These are phyloP conservation scores for Fusarium sororula DNA, from an alignment of 2,329 filamentous ascomycete genomes.

Conservation along the genomic window DNA sequence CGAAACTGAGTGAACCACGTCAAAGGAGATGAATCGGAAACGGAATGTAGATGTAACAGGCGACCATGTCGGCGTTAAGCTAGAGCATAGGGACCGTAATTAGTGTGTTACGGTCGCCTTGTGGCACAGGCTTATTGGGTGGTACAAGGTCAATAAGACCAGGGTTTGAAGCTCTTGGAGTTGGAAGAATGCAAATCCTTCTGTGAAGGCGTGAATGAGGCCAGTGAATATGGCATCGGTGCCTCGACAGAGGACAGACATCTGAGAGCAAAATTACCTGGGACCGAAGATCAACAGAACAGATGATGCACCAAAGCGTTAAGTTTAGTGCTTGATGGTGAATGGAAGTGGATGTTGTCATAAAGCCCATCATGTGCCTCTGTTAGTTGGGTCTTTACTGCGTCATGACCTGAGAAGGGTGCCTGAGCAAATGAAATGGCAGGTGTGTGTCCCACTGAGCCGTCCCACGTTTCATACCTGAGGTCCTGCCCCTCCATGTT, in stretches of 20 bases:
- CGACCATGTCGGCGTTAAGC: conserved; percentile 13
- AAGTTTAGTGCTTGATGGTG: background rate
- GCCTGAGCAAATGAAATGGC: conserved; percentile 18
- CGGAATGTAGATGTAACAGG: conserved; percentile 22
- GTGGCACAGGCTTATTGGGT: conserved; percentile 45
- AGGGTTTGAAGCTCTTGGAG: conserved; percentile 26
- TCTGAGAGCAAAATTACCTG: background rate
- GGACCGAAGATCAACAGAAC: background rate
- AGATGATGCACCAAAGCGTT: background rate
- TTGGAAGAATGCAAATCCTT: conserved; percentile 14
- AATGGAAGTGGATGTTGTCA: conserved; percentile 25
- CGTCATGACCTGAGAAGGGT: conserved; percentile 33
- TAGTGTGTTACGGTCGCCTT: conserved; percentile 35
- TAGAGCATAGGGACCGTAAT: conserved; percentile 17
- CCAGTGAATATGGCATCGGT: conserved; percentile 7
- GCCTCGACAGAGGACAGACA: background rate
- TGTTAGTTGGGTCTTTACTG: conserved; percentile 26
- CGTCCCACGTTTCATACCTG: conserved; percentile 16
- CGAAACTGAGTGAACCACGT: conserved; percentile 19
- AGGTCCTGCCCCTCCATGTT: conserved; percentile 24
- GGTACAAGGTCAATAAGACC: conserved; percentile 19
- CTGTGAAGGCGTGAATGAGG: conserved; percentile 23
- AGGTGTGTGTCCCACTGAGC: background rate
- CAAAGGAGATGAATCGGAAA: conserved; percentile 33
- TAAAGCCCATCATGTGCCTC: conserved; percentile 26